Evolutionary conservation across 139 green algal genomes (phyloP).

Genomic region (Desmodesmus armatus): DNA sequence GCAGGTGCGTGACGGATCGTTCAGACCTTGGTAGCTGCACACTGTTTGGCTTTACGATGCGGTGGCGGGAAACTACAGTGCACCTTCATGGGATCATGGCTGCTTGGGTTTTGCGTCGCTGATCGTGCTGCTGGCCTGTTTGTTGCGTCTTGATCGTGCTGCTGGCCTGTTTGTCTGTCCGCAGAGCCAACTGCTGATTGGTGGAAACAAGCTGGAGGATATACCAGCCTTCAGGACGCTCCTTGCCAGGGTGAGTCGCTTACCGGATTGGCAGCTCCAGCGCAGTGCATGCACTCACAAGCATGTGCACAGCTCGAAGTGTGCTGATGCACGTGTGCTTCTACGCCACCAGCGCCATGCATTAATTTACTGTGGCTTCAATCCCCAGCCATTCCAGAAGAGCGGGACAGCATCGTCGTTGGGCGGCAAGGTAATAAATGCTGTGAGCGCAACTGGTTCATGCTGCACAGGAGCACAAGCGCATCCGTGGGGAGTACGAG

Average conservation of each 20-base stretch:
- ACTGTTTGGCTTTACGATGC: no score
- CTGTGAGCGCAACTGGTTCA: no score
- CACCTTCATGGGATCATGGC: background rate
- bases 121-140: background rate
- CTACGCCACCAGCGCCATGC: no score
- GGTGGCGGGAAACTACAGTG: no score
- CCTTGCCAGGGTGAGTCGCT: constrained; percentile 56
- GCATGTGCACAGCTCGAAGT: background rate
- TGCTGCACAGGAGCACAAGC: constrained; percentile 71
- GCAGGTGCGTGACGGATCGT: constrained; percentile 74
- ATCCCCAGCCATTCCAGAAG: no score
- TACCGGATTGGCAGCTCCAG: no score
- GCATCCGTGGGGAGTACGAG: constrained; percentile 92
- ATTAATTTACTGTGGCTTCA: no score
- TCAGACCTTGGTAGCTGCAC: no score
- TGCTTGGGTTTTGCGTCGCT: background rate
- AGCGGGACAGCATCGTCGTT: no score
- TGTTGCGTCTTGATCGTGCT: background rate
- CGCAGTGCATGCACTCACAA: no score
- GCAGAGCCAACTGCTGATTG: constrained; percentile 49
- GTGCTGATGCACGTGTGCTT: background rate
- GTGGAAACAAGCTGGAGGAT: constrained; percentile 75
- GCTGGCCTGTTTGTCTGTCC: background rate
- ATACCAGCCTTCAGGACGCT: constrained; percentile 84
- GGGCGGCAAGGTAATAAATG: no score